phyloP scores from a whole-genome alignment of 257 asterid species.

The Orobanche coerulescens region DNA sequence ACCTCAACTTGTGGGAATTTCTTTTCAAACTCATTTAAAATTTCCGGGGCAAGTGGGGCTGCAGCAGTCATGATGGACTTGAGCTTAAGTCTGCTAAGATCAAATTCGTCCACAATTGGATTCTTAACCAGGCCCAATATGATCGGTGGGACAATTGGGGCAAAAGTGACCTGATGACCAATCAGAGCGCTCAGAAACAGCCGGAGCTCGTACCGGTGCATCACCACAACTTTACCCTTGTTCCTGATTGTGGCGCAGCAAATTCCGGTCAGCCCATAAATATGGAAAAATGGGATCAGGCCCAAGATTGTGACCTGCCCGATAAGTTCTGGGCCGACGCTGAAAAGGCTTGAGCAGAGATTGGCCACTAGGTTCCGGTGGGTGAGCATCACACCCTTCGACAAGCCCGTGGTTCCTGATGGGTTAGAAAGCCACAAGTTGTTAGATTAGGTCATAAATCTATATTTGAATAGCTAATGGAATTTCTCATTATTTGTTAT shows the following conservation, averaged over 20 bases:
- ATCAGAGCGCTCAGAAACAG: slow-evolving; percentile 54
- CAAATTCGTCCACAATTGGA: slow-evolving; percentile 76
- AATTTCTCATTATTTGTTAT: too few species aligned
- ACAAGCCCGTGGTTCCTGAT: slow-evolving; percentile 76
- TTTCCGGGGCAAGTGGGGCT: slow-evolving; percentile 90
- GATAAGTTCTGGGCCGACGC: slow-evolving; percentile 69
- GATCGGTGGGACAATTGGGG: slow-evolving; percentile 89
- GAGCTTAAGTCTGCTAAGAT: slow-evolving; percentile 57
- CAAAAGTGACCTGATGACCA: slow-evolving; percentile 65
- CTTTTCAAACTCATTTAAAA: slow-evolving; percentile 58
- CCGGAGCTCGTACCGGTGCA: slow-evolving; percentile 77
- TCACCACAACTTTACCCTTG: slow-evolving; percentile 86
- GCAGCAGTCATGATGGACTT: slow-evolving; percentile 87
- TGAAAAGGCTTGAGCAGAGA: slow-evolving; percentile 76
- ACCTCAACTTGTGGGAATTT: slow-evolving; percentile 74
- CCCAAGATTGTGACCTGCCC: slow-evolving; percentile 77
- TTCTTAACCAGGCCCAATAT: slow-evolving; percentile 78
- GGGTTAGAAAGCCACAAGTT: background rate
- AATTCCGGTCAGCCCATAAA: slow-evolving; percentile 87
- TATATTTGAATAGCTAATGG: too few species aligned
- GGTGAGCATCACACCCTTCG: slow-evolving; percentile 93
- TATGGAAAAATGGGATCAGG: slow-evolving; percentile 81
- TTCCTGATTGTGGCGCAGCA: slow-evolving; percentile 83
- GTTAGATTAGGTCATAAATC: too few species aligned
- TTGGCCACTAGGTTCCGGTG: slow-evolving; percentile 81